phyloP scores from a whole-genome alignment of 1,284 basidiomycete genomes.

The Clitocybe nebularis region DNA sequence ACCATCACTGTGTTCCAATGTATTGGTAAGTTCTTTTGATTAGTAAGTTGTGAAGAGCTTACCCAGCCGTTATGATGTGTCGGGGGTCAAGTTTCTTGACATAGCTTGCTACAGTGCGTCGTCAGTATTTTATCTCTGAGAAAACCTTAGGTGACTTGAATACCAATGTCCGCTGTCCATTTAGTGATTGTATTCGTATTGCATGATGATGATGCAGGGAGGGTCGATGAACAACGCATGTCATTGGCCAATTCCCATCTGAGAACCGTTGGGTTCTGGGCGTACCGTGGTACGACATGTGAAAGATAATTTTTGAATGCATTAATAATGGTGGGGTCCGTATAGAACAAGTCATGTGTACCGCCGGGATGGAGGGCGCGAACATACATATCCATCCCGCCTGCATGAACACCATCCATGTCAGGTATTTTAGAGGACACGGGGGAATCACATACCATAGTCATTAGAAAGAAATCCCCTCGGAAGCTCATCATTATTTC shows the following conservation, averaged over 20 bases:
- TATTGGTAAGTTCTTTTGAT: neutral
- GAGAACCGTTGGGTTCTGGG: conserved; percentile 19
- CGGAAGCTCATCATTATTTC: conserved; percentile 10
- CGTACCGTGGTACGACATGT: conserved; percentile 20
- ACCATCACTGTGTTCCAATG: conserved; percentile 14
- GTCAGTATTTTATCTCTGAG: no score
- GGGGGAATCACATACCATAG: conserved; percentile 20
- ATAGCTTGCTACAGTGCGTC: conserved; percentile 12
- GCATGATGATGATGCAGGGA: conserved; percentile 17
- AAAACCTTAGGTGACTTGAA: no score
- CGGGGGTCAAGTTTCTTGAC: conserved; percentile 20
- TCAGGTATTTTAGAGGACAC: no score
- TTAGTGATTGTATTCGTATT: conserved; percentile 19
- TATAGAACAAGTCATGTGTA: conserved; percentile 23
- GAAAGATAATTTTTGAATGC: conserved; percentile 22
- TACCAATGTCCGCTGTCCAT: conserved; percentile 21
- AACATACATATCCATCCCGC: conserved; percentile 24
- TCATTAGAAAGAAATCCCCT: conserved; percentile 20
- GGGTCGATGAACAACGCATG: conserved; percentile 19
- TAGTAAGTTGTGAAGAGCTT: conserved; percentile 1
- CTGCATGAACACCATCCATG: conserved; percentile 10
- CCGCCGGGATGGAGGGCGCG: conserved; percentile 12
- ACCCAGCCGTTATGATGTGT: conserved; percentile 23
- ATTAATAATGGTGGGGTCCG: conserved; percentile 20
- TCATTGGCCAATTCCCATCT: conserved; percentile 23